phyloP scores from a whole-genome alignment of 2,329 filamentous ascomycete species.

The Verticillium nubilum region DNA sequence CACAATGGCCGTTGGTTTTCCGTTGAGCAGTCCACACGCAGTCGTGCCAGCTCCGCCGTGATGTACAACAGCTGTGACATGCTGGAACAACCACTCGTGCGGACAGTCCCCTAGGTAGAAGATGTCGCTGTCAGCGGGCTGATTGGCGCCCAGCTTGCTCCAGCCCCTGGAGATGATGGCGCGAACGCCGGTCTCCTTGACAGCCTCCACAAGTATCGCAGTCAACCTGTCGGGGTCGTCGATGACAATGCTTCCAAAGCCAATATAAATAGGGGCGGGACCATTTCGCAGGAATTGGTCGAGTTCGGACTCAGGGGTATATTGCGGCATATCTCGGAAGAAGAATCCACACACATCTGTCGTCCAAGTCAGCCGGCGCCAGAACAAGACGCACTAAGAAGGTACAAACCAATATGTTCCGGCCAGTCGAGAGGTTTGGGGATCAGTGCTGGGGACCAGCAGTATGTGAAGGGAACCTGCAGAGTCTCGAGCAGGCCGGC shows the following conservation, averaged over 20 bases:
- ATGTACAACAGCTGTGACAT: conserved; percentile 48
- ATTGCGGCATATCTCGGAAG: conserved; percentile 13
- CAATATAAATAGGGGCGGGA: conserved; percentile 21
- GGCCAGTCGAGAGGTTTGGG: conserved; percentile 63
- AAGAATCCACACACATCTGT: conserved; percentile 17
- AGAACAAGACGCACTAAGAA: not conserved
- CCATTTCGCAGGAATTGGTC: conserved; percentile 50
- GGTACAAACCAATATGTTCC: conserved; percentile 44
- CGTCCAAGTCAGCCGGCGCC: not conserved
- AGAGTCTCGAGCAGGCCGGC: conserved; percentile 64
- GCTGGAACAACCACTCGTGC: conserved; percentile 51
- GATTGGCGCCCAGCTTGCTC: conserved; percentile 10
- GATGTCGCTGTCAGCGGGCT: conserved; percentile 18
- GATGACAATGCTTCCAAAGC: conserved; percentile 12
- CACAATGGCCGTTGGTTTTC: conserved; percentile 46
- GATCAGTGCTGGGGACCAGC: conserved; percentile 66
- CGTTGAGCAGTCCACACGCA: conserved; percentile 43
- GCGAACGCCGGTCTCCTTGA: conserved; percentile 4
- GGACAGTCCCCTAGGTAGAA: conserved; percentile 48
- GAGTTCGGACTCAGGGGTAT: conserved; percentile 47
- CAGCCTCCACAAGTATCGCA: conserved; percentile 6
- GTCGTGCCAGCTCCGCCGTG: conserved; percentile 55
- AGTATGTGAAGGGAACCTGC: conserved; percentile 69
- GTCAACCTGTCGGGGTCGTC: conserved; percentile 10
- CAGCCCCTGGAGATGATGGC: conserved; percentile 11